Conservation (phyloP, 108 stramenopile species). For the Cyclotella choctawhatcheeana region DNA sequence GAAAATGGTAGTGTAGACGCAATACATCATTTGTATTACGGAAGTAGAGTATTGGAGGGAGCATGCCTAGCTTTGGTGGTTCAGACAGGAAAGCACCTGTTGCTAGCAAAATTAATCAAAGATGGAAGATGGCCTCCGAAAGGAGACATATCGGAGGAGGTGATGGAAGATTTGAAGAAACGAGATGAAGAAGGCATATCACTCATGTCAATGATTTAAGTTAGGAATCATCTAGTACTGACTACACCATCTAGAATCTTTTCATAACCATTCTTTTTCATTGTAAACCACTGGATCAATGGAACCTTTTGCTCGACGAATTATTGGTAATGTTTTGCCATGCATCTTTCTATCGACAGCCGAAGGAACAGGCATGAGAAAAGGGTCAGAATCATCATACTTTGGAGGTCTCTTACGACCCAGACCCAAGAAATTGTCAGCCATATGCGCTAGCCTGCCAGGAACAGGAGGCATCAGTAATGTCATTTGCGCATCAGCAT, state of each 20-base stretch:
- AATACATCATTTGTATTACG: constrained; percentile 61
- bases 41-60: constrained; percentile 77
- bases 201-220: constrained; percentile 1
- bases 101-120: constrained; percentile 68
- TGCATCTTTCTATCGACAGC: constrained; percentile 17
- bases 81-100: constrained; percentile 62
- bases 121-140: constrained; percentile 72
- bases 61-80: constrained; percentile 72
- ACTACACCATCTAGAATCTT: neutral
- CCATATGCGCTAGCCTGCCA: neutral
- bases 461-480: neutral
- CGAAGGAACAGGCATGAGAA: constrained; percentile 11
- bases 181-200: constrained; percentile 17
- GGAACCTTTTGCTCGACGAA: neutral
- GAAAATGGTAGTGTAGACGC: constrained; percentile 26
- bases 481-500: constrained; percentile 5
- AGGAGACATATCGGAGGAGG: constrained; percentile 42
- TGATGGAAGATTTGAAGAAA: constrained; percentile 10
- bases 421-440: constrained; percentile 14
- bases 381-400: constrained; percentile 19
- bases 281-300: neutral
- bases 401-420: constrained; percentile 8
- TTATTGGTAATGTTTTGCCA: constrained; percentile 15
- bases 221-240: neutral
- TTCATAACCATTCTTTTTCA: neutral